A percentile compares a stretch with the other conserved stretches of the same genome.
Evolutionary conservation across 2,329 filamentous ascomycete species (phyloP).

Genomic region (Colletotrichum siamense): DNA sequence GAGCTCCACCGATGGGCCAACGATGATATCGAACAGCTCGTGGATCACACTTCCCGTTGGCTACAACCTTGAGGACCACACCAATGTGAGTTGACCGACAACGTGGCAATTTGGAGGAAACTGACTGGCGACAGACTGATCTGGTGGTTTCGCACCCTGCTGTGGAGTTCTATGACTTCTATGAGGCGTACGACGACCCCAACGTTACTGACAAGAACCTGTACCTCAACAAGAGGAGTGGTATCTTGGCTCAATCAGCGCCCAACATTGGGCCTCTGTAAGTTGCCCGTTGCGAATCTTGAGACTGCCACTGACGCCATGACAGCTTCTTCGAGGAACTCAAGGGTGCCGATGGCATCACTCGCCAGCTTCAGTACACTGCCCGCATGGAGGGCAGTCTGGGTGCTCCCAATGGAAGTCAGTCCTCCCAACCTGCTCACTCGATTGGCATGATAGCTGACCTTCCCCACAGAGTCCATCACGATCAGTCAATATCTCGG

Average conservation of each 20-base stretch:
- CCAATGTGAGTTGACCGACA: slow-evolving; percentile 39
- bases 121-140: slow-evolving; percentile 44
- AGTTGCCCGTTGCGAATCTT: background rate
- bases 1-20: slow-evolving; percentile 52
- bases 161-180: slow-evolving; percentile 68
- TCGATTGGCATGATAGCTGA: rapidly evolving
- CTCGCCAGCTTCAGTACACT: slow-evolving; percentile 70
- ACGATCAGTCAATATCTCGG: slow-evolving; percentile 68
- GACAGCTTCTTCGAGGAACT: slow-evolving; percentile 57
- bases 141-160: slow-evolving; percentile 47
- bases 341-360: slow-evolving; percentile 61
- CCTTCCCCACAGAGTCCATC: slow-evolving; percentile 43
- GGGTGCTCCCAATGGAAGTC: slow-evolving; percentile 37
- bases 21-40: slow-evolving; percentile 52
- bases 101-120: background rate
- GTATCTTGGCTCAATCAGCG: slow-evolving; percentile 68
- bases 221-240: slow-evolving; percentile 56
- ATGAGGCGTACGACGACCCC: slow-evolving; percentile 60
- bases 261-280: slow-evolving; percentile 69
- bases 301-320: slow-evolving; percentile 34
- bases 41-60: slow-evolving; percentile 67
- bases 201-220: slow-evolving; percentile 44
- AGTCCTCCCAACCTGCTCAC: slow-evolving; percentile 24
- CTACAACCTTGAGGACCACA: slow-evolving; percentile 63
- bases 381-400: slow-evolving; percentile 65